Percentiles rank a stretch among this genome's conserved stretches.
phyloP scores from a whole-genome alignment of 768 basidiomycete genomes.

The Mycena amicta region DNA sequence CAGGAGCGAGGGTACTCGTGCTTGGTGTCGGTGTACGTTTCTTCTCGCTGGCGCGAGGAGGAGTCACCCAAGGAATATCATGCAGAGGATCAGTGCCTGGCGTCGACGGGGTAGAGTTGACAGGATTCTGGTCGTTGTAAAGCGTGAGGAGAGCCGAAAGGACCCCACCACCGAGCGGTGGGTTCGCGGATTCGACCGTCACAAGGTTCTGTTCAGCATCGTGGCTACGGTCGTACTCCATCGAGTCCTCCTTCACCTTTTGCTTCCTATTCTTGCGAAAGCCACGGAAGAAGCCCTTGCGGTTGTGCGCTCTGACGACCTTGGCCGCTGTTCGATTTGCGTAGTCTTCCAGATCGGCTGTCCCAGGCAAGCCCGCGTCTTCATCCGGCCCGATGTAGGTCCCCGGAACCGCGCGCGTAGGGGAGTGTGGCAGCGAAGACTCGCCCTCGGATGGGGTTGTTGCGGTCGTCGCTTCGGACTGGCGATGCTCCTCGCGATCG shows the following conservation, averaged over 20 bases:
- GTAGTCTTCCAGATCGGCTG: slow-evolving; percentile 29
- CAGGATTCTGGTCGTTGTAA: slow-evolving; percentile 46
- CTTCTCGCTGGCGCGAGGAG: slow-evolving; percentile 1
- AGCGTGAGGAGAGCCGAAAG: slow-evolving; percentile 67
- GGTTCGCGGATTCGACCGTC: slow-evolving; percentile 16
- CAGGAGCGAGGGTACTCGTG: slow-evolving; percentile 1
- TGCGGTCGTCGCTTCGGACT: slow-evolving; percentile 4
- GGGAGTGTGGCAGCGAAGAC: slow-evolving; percentile 22
- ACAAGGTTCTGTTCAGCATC: slow-evolving; percentile 26
- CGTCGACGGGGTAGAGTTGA: slow-evolving; percentile 23
- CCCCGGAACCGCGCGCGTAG: slow-evolving; percentile 46
- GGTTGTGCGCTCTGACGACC: slow-evolving; percentile 48
- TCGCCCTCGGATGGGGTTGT: slow-evolving; percentile 20
- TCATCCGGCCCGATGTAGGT: slow-evolving; percentile 65
- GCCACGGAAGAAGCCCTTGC: slow-evolving; percentile 25
- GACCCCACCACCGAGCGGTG: slow-evolving; percentile 50
- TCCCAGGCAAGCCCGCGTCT: slow-evolving; percentile 57
- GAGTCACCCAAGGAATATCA: slow-evolving; percentile 15
- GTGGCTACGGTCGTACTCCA: slow-evolving; percentile 12
- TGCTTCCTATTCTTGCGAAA: slow-evolving; percentile 6
- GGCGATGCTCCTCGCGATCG: slow-evolving; percentile 9
- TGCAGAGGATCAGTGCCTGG: slow-evolving; percentile 17
- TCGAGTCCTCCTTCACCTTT: slow-evolving; percentile 1
- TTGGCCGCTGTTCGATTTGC: slow-evolving; percentile 40
- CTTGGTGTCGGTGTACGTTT: not conserved